Evolutionary conservation across 139 green algal genomes (phyloP), one percentile per base, ranked within the genome.

Genomic region (Chlorella ohadii): DNA sequence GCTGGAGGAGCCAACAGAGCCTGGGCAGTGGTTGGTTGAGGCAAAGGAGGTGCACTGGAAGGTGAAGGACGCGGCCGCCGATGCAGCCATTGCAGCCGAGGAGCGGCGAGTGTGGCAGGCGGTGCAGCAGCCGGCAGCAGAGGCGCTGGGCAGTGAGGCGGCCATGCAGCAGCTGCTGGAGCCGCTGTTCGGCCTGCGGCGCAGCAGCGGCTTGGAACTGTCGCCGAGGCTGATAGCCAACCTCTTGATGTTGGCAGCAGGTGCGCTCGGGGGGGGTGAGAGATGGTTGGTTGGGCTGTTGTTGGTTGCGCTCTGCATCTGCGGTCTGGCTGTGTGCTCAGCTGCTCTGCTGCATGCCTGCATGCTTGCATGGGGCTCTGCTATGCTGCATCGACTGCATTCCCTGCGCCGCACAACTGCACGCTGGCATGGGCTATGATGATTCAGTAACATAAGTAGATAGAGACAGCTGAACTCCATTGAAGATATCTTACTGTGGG

Each of bases 391-490:
- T n/a, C n/a, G n/a, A n/a, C n/a, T n/a, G n/a, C n/a, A n/a, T n/a
- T n/a, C n/a, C n/a, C n/a, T n/a, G n/a, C n/a, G n/a, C n/a, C n/a
- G n/a, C n/a, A n/a, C n/a, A n/a, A n/a, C 28, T 61, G 27, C 44
- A 55, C 36, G 19, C 25, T 41, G 36, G 20, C 44, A 9, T 13
- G 71, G 81, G 71, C 71, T 25, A 20, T 81, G 81, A 86, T 76
- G 81, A 86, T 57, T 51, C 39, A 64, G 65, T 66, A 12, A 25
- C 63, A 57, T 23, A n/a, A 81, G 81, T 86, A 86, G 81, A 86
- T 86, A 86, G 81, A 86, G 81, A 86, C 81, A 81, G n/a, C 81
- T 75, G 81, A 86, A 19, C 34, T 66, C 22, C 81, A 25, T 63
- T 86, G 81, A 86, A 33, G 81, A 81, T 31, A 79, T 23, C 75